Evolutionary conservation across 371 early-diverging fungal species (phyloP), one percentile per base, ranked within the genome.

Genomic region (Saksenaea oblongispora): DNA sequence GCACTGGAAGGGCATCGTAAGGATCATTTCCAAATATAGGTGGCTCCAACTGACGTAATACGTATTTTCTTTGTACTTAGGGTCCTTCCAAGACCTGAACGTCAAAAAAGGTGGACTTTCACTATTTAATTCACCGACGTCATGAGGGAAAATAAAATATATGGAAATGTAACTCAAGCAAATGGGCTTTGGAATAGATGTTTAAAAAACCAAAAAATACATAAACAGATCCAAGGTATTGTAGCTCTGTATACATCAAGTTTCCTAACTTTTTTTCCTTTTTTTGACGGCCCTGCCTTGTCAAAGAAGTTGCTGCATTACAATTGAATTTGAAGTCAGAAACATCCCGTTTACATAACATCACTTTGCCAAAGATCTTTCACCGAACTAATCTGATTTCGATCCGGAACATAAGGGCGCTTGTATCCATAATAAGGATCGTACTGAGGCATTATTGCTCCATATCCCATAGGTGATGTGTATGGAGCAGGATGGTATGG

Each of bases 281-380:
- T 37, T 15, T 37, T 44, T 44, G 44, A 44, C 18, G 44, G 44
- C 18, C 44, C 44, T 44, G 44, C 44, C 44, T 44, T 44, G 44
- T 44, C 44, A 44, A 44, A 8, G 18, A 8, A n/a, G 14, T 11
- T 44, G 44, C 44, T 17, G 44, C 44, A 44, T 44, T 44, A 44
- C 11, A 44, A 36, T 36, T 36, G 36, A 36, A 36, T 36, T 36
- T 44, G 8, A 44, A 44, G 3, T 44, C 13, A 42, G 7, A n/a
- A n/a, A 42, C 17, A 42, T 7, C 13, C 44, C 44, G 44, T 47
- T 11, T 47, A 47, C 22, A 22, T 22, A 22, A 18, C 10, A 22
- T 47, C 51, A 11, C 51, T 47, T 47, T 47, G 51, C 51, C 51
- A 47, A 47, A 47, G 51, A 47, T 47, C 51, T 22, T 47, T 47